Conservation (phyloP, 2,329 filamentous ascomycete genomes). For the Akanthomyces uredinophilus region DNA sequence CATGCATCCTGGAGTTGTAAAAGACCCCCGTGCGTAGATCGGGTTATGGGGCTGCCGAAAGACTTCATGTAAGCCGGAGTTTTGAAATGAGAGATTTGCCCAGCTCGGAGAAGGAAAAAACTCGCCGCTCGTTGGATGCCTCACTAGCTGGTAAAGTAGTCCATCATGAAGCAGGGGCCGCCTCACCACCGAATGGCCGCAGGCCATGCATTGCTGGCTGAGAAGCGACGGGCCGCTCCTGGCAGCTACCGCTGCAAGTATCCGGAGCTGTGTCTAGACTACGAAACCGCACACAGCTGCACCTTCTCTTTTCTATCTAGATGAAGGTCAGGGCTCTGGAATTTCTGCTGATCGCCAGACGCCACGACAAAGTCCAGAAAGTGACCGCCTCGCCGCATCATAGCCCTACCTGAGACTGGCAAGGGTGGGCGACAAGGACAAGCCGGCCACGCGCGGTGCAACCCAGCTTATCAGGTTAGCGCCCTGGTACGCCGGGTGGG, state of each 20-base stretch:
- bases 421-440: not conserved
- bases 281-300: not conserved
- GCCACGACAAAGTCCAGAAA: not conserved
- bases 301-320: not conserved
- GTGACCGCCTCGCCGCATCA: not conserved
- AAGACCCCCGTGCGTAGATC: conserved; percentile 1
- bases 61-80: not conserved
- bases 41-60: conserved; percentile 4
- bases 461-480: not conserved
- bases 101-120: not conserved
- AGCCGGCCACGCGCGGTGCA: not conserved
- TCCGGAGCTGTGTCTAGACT: not conserved
- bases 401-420: conserved; percentile 10
- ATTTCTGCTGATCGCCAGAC: too few species aligned
- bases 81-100: not conserved
- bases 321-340: not conserved
- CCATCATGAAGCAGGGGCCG: not conserved
- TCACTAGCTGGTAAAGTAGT: not conserved
- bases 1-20: not conserved
- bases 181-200: not conserved
- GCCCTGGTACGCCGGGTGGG: not conserved
- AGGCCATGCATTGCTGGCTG: not conserved
- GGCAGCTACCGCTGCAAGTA: not conserved
- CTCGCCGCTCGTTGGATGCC: not conserved
- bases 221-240: not conserved